Base-by-base conservation (phyloP, 331 rosid genomes). In the Malus hybrid region DNA sequence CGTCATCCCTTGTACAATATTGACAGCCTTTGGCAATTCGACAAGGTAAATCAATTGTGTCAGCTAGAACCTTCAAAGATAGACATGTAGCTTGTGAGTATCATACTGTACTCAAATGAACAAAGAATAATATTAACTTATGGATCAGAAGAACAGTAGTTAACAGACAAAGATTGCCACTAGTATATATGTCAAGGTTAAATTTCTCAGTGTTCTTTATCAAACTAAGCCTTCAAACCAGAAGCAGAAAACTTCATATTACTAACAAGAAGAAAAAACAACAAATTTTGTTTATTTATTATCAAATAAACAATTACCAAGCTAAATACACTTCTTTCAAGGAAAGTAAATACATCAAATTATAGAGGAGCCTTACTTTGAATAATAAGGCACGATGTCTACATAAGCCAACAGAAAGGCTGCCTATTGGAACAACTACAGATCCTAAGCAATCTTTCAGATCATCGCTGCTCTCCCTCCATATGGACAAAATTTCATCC, bases 1-100 rank as follows among this genome's bases (percentile, higher is more conserved):
- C 92, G 83, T 95, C 93, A 73, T 85, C 89, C 82, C 93, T 80
- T 62, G 78, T 83, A 82, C 99, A 95, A 83, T 90, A 89, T 85
- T 90, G 89, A 86, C 99, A 95, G 65, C 99, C 99, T 86, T 85
- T 95, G 71, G 98, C 98, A 80, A 95, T 89, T 81, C 99, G 98
- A 85, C 99, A 95, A 0, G 99, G 98, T 76, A 95, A 79, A 73
- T 89, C 90, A 65, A 95, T 92, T 71, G 87, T 74, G 31, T 95
- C 98, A 33, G 99, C 97, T 77, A 95, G 90, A 36, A 92, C 97
- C 99, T 95, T 87, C 84, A 85, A 70, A 84, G 65, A 78, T 71
- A 75, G 71, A 75, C 52, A 56, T 42, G 20, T 3, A 72, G 33
- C 36, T 31, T 72, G 65, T 48, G 36, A 11, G 20, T 16, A 52